These are phyloP conservation scores for Bipolaris cookei DNA, from an alignment of 2,329 filamentous ascomycete species.

Conservation along the genomic window DNA sequence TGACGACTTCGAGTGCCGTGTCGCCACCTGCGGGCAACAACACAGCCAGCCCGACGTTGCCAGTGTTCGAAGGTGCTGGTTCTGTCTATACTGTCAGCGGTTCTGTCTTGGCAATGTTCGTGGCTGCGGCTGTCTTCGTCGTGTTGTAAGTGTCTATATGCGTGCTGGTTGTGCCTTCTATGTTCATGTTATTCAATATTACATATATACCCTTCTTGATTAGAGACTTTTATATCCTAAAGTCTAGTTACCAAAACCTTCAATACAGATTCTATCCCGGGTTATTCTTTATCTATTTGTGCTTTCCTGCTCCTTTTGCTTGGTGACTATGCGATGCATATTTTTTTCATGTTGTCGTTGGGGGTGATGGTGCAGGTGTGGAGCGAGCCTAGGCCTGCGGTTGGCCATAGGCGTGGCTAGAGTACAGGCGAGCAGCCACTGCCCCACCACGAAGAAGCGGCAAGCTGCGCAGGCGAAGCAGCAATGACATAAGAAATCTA, in stretches of 20 bases:
- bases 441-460: slow-evolving; percentile 17
- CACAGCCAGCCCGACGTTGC: slow-evolving; percentile 20
- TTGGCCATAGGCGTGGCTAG: too few species aligned
- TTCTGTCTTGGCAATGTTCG: slow-evolving; percentile 29
- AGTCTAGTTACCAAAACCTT: neutral
- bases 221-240: slow-evolving; percentile 12
- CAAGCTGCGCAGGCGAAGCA: slow-evolving; percentile 24
- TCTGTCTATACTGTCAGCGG: slow-evolving; percentile 20
- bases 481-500: slow-evolving; percentile 28
- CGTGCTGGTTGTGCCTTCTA: slow-evolving; percentile 14
- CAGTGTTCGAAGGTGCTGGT: slow-evolving; percentile 33
- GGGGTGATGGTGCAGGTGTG: neutral
- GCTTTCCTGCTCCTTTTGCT: neutral
- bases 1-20: slow-evolving; percentile 20
- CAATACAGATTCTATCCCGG: slow-evolving; percentile 9
- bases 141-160: slow-evolving; percentile 26
- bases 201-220: slow-evolving; percentile 13
- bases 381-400: neutral
- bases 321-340: too few species aligned
- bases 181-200: slow-evolving; percentile 6
- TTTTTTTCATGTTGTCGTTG: neutral
- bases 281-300: neutral
- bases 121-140: slow-evolving; percentile 27
- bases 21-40: slow-evolving; percentile 36
- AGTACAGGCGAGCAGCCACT: neutral